These are phyloP conservation scores for Hymenoscyphus salicellus DNA, from an alignment of 2,329 filamentous ascomycete genomes.

Conservation along the genomic window DNA sequence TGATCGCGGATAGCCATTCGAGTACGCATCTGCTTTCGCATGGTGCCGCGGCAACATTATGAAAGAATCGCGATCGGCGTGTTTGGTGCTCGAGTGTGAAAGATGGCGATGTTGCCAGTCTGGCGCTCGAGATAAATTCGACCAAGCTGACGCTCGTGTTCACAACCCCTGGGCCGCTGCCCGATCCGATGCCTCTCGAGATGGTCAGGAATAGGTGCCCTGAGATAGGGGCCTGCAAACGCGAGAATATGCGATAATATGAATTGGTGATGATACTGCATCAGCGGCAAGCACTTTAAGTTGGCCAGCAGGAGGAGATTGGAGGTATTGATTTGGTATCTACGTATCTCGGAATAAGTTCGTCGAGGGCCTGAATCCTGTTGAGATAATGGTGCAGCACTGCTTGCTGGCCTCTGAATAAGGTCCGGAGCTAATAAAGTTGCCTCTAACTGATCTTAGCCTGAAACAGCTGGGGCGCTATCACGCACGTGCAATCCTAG, in stretches of 20 bases:
- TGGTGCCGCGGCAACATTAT: slow-evolving; percentile 86
- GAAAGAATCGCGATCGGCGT: slow-evolving; percentile 27
- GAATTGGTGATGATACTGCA: neutral
- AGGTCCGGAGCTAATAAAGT: too few relatives aligned
- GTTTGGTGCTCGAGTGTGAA: slow-evolving; percentile 10
- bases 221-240: neutral
- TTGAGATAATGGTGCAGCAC: too few relatives aligned
- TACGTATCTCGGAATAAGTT: neutral
- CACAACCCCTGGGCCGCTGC: slow-evolving; percentile 25
- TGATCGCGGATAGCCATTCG: slow-evolving; percentile 77
- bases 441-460: too few relatives aligned
- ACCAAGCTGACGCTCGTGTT: slow-evolving; percentile 26
- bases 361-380: neutral
- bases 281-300: neutral
- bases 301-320: neutral
- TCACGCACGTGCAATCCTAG: too few relatives aligned
- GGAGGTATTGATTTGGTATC: neutral
- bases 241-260: neutral
- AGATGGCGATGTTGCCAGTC: slow-evolving; percentile 20
- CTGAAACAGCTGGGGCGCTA: too few relatives aligned
- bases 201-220: neutral
- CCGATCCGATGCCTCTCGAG: slow-evolving; percentile 11
- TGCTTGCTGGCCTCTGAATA: too few relatives aligned
- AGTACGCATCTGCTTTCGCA: slow-evolving; percentile 57
- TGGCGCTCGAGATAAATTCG: slow-evolving; percentile 18